phyloP scores from a whole-genome alignment of 257 asterid species.

The Salvia rosmarinus region DNA sequence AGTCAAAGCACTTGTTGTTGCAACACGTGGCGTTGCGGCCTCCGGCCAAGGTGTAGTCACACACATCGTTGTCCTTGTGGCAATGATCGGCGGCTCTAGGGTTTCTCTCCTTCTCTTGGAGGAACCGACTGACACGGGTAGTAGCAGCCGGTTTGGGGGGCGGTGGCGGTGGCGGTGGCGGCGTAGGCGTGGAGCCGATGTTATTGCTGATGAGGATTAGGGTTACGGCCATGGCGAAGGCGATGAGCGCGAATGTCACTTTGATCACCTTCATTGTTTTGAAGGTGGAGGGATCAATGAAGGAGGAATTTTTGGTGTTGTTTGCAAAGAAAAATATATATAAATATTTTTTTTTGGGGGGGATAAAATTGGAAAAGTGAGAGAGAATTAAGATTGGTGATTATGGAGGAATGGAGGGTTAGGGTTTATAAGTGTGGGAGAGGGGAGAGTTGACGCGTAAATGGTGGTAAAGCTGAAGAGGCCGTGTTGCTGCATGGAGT shows the following conservation, averaged over 20 bases:
- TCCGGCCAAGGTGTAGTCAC: slow-evolving; percentile 40
- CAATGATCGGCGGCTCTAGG: slow-evolving; percentile 70
- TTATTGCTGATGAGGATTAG: slow-evolving; percentile 35
- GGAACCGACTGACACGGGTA: slow-evolving; percentile 52
- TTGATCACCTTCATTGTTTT: slow-evolving; percentile 49
- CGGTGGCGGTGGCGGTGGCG: background rate
- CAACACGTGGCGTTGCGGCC: slow-evolving; percentile 66
- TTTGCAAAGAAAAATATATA: too few relatives aligned
- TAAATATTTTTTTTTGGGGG: background rate
- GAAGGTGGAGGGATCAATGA: slow-evolving; percentile 20
- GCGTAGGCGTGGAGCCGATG: background rate
- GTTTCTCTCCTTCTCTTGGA: slow-evolving; percentile 45
- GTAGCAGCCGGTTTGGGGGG: background rate
- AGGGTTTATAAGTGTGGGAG: slow-evolving; percentile 33
- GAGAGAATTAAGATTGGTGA: background rate
- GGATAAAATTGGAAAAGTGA: background rate
- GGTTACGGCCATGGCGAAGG: slow-evolving; percentile 46
- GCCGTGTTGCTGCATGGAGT: slow-evolving; percentile 36
- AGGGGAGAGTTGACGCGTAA: slow-evolving; percentile 43
- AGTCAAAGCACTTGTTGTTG: slow-evolving; percentile 63
- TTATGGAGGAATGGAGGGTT: slow-evolving; percentile 19
- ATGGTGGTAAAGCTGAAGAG: slow-evolving; percentile 31
- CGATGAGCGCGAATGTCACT: slow-evolving; percentile 31
- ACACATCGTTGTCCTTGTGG: slow-evolving; percentile 48
- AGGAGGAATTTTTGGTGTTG: background rate